Base-by-base conservation (phyloP, 176 grass and related monocot species). In the Eleusine indica region DNA sequence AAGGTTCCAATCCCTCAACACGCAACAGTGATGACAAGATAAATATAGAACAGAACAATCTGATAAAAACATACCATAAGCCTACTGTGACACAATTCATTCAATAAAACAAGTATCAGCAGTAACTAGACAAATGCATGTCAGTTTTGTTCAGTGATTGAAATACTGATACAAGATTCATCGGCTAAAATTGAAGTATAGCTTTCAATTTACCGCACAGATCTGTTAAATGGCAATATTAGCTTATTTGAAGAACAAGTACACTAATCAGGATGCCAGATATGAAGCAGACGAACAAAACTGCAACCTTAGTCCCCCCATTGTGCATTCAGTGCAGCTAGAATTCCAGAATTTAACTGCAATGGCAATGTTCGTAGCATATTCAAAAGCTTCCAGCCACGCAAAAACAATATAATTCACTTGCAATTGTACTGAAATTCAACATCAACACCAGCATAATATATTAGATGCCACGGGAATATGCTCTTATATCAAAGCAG, bases 71-170 rank as follows among this genome's bases (percentile, higher is more conserved):
- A 65, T 38, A 57, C 2, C 0, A 10, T 14, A 6, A 29, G 37
- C 14, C 0, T n/a, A 48, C 1, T 19, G 41, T 16, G n/a, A n/a
- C 13, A 68, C 9, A 11, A 41, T 62, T 66, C n/a, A 82, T 80
- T 72, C 22, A 78, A 39, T 41, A 73, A 7, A 81, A 66, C 3
- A 66, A 42, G 1, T 44, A 79, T 58, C n/a, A 0, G 29, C 15
- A 11, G 15, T 35, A 40, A 85, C 42, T 66, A 60, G 65, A 73
- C 29, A 11, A 82, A 42, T 29, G 0, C 16, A 54, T 22, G 66
- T 42, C 19, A 99, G 78, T 86, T 90, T 52, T 92, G 94, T 30
- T 77, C 83, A 19, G 41, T 66, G 44, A 11, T 78, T 48, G 18
- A 61, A 35, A 68, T 9, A 51, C 1, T 16, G 70, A 86, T 41